These are phyloP conservation scores for Alternaria sp. DNA, from an alignment of 2,329 filamentous ascomycete species.

Conservation along the genomic window DNA sequence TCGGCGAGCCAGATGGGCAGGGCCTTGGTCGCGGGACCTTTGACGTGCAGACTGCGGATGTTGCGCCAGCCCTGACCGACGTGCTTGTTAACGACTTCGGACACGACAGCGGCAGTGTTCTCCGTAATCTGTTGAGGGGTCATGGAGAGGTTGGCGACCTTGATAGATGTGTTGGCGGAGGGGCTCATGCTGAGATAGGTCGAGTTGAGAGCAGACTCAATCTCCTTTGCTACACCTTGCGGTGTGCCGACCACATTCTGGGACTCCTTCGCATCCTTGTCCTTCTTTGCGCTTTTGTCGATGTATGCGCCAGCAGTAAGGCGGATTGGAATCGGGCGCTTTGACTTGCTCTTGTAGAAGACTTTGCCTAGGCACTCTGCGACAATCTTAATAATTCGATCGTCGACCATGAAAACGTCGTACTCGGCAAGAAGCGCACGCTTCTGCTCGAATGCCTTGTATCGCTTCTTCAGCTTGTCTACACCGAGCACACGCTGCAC, in stretches of 20 bases:
- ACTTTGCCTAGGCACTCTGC: slow-evolving; percentile 85
- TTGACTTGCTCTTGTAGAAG: slow-evolving; percentile 83
- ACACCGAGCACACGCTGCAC: slow-evolving; percentile 74
- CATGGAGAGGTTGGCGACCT: slow-evolving; percentile 78
- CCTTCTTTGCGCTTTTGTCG: slow-evolving; percentile 57
- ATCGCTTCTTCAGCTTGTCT: slow-evolving; percentile 86
- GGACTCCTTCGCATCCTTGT: slow-evolving; percentile 39
- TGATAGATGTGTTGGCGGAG: slow-evolving; percentile 79
- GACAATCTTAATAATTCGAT: slow-evolving; percentile 76
- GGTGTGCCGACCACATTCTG: slow-evolving; percentile 61
- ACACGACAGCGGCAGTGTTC: slow-evolving; percentile 75
- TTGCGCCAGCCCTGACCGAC: slow-evolving; percentile 88
- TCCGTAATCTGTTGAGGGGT: slow-evolving; percentile 76
- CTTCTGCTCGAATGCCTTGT: slow-evolving; percentile 80
- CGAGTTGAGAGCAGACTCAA: slow-evolving; percentile 76
- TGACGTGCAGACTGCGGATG: slow-evolving; percentile 84
- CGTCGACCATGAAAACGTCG: slow-evolving; percentile 92
- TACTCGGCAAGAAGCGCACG: slow-evolving; percentile 84
- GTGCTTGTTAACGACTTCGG: slow-evolving; percentile 74
- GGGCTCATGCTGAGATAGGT: slow-evolving; percentile 82
- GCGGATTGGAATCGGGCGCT: slow-evolving; percentile 84
- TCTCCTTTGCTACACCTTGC: slow-evolving; percentile 76
- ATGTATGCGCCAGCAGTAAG: slow-evolving; percentile 69
- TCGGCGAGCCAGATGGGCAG: slow-evolving; percentile 94
- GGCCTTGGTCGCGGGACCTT: slow-evolving; percentile 84